Evolutionary conservation across 2,329 filamentous ascomycete species (phyloP).

Genomic region (Neospermospora avenae): DNA sequence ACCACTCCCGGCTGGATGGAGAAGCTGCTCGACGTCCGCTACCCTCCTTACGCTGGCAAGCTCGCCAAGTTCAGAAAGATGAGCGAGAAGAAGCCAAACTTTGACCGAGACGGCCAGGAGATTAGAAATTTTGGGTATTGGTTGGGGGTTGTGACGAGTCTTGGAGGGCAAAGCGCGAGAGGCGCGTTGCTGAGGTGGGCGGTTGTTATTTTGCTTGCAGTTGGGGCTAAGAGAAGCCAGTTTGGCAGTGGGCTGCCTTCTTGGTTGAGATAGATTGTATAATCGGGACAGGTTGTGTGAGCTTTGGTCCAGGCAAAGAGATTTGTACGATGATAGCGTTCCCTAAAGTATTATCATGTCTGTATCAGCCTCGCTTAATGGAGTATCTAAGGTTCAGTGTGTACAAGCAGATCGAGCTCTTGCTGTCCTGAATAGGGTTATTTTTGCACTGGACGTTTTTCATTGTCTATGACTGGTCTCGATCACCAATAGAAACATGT

Average conservation of each 20-base stretch:
- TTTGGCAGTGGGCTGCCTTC: conserved; percentile 19
- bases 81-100: conserved; percentile 50
- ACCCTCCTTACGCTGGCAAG: conserved; percentile 54
- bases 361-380: no score
- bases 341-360: no score
- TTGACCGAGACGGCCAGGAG: conserved; percentile 57
- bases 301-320: neutral
- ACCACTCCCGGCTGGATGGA: conserved; percentile 67
- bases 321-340: conserved; percentile 4
- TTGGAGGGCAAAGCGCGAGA: conserved; percentile 46
- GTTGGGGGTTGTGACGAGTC: conserved; percentile 46
- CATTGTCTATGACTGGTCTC: neutral
- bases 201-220: conserved; percentile 18
- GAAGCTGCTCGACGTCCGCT: conserved; percentile 62
- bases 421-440: no score
- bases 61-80: conserved; percentile 45
- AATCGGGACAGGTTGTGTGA: neutral
- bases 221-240: conserved; percentile 21
- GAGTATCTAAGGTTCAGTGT: neutral
- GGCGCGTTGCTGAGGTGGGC: conserved; percentile 20
- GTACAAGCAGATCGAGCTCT: neutral
- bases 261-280: conserved; percentile 19
- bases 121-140: conserved; percentile 53
- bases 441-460: neutral
- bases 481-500: neutral